A percentile compares a stretch with the other conserved stretches of the same genome.
These are phyloP conservation scores for Casuarina cunninghamiana DNA, from an alignment of 306 rosid species.

Conservation along the genomic window DNA sequence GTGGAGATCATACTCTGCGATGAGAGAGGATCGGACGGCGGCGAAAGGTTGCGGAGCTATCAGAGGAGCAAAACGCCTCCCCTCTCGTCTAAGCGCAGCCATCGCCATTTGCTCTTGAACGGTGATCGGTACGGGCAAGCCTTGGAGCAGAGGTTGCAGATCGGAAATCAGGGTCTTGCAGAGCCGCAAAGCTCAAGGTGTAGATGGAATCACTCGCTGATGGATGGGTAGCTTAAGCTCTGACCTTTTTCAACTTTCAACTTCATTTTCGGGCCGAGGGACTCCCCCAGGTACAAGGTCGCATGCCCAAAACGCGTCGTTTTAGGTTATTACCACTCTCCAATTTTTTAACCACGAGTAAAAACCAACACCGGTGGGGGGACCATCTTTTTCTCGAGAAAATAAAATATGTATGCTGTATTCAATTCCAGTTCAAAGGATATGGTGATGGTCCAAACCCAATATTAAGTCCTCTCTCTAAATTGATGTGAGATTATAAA, in stretches of 20 bases:
- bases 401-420: no score
- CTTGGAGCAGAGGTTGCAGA: background rate
- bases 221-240: background rate
- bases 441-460: no score
- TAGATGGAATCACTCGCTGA: background rate
- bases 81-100: conserved; percentile 92
- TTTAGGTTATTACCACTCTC: no score
- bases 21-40: conserved; percentile 48
- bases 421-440: no score
- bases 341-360: no score
- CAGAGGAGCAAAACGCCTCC: conserved; percentile 72
- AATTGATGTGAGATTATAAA: no score
- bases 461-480: no score
- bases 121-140: background rate
- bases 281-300: no score
- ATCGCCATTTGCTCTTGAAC: conserved; percentile 64
- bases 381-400: no score
- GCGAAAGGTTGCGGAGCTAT: conserved; percentile 54
- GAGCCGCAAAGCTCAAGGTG: conserved; percentile 4
- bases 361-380: no score
- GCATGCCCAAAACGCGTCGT: background rate
- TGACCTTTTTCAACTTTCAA: background rate
- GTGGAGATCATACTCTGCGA: conserved; percentile 35
- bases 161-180: background rate
- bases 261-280: no score